A percentile compares a stretch with the other conserved stretches of the same genome.
These are phyloP conservation scores for Pelargonium nanum DNA, from an alignment of 345 rosid species.

Conservation along the genomic window DNA sequence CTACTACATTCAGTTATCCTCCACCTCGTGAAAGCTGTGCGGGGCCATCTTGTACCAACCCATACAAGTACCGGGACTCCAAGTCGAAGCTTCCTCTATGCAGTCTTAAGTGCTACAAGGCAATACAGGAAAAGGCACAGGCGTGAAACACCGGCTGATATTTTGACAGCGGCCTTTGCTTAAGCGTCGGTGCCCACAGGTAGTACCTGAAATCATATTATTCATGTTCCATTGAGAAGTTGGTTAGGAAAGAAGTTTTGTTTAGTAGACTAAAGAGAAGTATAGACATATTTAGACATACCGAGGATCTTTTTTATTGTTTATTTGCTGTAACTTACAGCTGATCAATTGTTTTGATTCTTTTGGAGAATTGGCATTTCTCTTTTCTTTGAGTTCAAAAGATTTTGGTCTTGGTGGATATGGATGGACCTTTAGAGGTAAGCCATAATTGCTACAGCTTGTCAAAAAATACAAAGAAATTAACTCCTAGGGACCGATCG, in stretches of 20 bases:
- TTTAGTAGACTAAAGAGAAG: background rate
- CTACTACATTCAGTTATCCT: conserved; percentile 55
- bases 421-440: no score
- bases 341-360: background rate
- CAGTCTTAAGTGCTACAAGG: conserved; percentile 87
- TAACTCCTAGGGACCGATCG: no score
- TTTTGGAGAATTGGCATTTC: background rate
- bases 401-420: no score
- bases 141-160: conserved; percentile 21
- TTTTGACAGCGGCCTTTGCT: background rate
- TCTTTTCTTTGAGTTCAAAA: background rate
- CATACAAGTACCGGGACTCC: conserved; percentile 80
- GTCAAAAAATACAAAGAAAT: no score
- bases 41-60: conserved; percentile 64
- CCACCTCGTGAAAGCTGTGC: conserved; percentile 83
- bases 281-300: background rate
- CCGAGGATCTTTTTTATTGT: background rate
- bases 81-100: conserved; percentile 83
- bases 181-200: background rate
- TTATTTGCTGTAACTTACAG: background rate
- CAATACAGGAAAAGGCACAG: conserved; percentile 37
- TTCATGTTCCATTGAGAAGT: no score
- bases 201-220: no score
- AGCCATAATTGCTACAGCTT: no score
- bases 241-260: background rate